A percentile compares a stretch with the other conserved stretches of the same genome.
Conservation (phyloP, 2,329 filamentous ascomycete species). For the Triangularia setosa region DNA sequence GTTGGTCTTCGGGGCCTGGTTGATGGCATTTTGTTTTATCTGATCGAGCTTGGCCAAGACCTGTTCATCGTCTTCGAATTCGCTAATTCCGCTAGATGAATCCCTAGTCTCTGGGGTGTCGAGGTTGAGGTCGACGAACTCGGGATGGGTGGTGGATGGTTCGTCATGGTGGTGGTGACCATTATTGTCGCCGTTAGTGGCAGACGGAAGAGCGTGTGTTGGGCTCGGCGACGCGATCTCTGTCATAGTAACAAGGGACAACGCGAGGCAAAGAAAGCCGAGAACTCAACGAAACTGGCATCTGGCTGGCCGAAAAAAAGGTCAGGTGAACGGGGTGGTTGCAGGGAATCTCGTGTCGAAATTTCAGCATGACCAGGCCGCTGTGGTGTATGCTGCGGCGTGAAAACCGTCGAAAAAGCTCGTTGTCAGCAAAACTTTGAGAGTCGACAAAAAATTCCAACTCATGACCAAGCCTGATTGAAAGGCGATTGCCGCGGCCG, state of each 20-base stretch:
- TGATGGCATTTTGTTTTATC: background rate
- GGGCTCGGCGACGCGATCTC: slow-evolving; percentile 55
- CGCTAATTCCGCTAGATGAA: background rate
- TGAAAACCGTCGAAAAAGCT: slow-evolving; percentile 40
- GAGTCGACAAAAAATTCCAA: slow-evolving; percentile 36
- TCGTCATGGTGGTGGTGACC: slow-evolving; percentile 20
- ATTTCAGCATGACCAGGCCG: slow-evolving; percentile 54
- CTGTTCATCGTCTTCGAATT: slow-evolving; percentile 2
- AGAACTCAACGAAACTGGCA: slow-evolving; percentile 55
- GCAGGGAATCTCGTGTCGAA: slow-evolving; percentile 43
- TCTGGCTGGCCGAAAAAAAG: slow-evolving; percentile 52
- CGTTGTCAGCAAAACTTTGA: slow-evolving; percentile 49
- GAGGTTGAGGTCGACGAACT: slow-evolving; percentile 8
- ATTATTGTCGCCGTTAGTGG: slow-evolving; percentile 25
- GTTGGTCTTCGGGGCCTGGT: background rate
- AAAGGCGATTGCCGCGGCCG: slow-evolving; percentile 11
- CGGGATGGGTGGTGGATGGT: slow-evolving; percentile 14
- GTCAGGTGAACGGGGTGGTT: slow-evolving; percentile 49
- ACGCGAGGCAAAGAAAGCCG: slow-evolving; percentile 44
- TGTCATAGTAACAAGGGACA: slow-evolving; percentile 51
- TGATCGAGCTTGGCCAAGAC: background rate
- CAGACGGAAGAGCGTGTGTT: slow-evolving; percentile 37
- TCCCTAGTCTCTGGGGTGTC: background rate
- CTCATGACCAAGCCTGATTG: slow-evolving; percentile 22
- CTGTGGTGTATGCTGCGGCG: slow-evolving; percentile 44